Percentiles rank a stretch among this genome's conserved stretches.
Conservation (phyloP, 305 asterid genomes). For the Fraxinus greggii region DNA sequence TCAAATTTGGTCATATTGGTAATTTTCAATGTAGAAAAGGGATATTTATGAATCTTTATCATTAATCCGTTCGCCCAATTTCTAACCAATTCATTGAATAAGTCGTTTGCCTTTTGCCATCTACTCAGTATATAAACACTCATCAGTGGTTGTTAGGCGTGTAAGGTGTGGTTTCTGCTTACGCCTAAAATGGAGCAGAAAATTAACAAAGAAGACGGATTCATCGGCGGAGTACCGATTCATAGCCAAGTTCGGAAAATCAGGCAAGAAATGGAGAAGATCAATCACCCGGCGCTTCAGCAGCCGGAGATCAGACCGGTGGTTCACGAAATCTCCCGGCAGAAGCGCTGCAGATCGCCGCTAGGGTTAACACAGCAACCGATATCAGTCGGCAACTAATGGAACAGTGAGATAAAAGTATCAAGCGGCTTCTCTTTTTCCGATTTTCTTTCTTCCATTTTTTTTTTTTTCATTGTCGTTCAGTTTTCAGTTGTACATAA, state of each 20-base stretch:
- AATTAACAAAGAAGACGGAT: neutral
- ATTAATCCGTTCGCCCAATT: neutral
- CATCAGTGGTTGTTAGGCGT: neutral
- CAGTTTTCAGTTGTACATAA: neutral
- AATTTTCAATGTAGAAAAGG: neutral
- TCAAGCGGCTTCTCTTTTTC: neutral
- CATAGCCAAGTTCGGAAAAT: conserved; percentile 29
- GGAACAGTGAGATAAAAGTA: neutral
- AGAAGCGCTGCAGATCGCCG: neutral
- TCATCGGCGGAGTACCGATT: neutral
- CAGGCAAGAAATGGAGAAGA: conserved; percentile 28
- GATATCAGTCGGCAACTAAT: neutral
- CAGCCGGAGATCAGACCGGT: conserved; percentile 13
- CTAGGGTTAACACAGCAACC: neutral
- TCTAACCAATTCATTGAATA: neutral
- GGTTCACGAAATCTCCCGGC: neutral
- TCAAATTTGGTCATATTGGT: neutral
- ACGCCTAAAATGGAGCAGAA: neutral
- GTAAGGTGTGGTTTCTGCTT: neutral
- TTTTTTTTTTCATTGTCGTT: neutral
- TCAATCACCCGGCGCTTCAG: conserved; percentile 19
- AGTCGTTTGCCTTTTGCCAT: neutral
- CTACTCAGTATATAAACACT: neutral
- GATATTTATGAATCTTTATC: neutral
- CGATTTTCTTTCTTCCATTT: neutral